Evolutionary conservation across 805 yeast genomes (phyloP), one percentile per base, ranked within the genome.

Genomic region (Yamadazyma nakazawae): DNA sequence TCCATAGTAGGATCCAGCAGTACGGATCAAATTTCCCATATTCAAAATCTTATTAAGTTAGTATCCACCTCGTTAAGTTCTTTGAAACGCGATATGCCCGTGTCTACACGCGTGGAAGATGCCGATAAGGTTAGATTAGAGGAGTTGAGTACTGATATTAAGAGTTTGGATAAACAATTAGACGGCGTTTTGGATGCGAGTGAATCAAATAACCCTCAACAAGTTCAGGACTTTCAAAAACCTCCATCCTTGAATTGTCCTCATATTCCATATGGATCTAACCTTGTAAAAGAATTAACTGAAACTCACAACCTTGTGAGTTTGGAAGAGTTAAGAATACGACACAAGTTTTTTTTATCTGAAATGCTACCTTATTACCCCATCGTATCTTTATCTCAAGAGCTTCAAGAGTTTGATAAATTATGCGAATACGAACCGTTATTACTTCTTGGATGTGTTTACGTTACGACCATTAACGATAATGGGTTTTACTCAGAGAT

Each of bases 341-440:
- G 77, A 51, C 69, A 58, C 45, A 50, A 56, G 6, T 61, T 53
- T 42, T 79, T 78, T 50, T 53, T 66, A 12, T 40, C 60, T 7
- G 65, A 70, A 11, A 63, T 78, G 60, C 54, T 74, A 13, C 63
- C 70, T 11, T 76, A 63, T 55, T 79, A 78, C 70, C 84, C 83
- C 8, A 65, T 75, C 36, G 62, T 76, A 2, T 65, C 78, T 13
- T 57, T 78, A 26, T 74, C 81, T 2, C 14, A 44, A 10, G 45
- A 49, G 7, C 47, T 62, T 14, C 64, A 64, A 26, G 61, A 68
- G 13, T 77, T 69, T 50, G 72, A 75, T 14, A 65, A 64, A 57
- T 51, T 77, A 16, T 40, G 70, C 11, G 70, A 70, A 17, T 57
- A 70, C 37, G 68, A 71, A 34, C 82, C 82, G 0, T 49, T 76